phyloP scores from a whole-genome alignment of 1,139 yeast genomes.

The Taphrina communis region DNA sequence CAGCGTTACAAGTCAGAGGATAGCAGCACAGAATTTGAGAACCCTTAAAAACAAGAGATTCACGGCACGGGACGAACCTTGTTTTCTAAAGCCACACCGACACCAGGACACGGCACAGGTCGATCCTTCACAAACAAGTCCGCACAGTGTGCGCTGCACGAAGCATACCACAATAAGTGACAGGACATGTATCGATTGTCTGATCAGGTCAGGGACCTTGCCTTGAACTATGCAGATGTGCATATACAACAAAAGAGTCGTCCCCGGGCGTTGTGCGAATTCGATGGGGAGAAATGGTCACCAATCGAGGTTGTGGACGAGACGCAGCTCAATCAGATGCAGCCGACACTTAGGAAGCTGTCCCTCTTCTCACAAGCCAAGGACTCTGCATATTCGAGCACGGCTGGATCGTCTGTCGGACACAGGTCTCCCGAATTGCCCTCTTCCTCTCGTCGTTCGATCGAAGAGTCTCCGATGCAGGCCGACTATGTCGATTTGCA shows the following conservation, averaged over 20 bases:
- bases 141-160: no score
- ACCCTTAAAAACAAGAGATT: not conserved
- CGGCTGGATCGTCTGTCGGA: conserved; percentile 6
- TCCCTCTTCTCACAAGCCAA: conserved; percentile 12
- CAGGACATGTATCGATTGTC: conserved; percentile 15
- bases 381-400: conserved; percentile 25
- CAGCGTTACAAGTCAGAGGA: no score
- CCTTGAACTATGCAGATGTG: conserved; percentile 34
- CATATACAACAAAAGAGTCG: conserved; percentile 17
- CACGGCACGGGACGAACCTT: conserved; percentile 19
- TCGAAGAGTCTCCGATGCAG: not conserved
- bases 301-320: conserved; percentile 34
- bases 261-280: conserved; percentile 38
- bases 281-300: conserved; percentile 36
- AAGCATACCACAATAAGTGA: not conserved
- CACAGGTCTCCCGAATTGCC: conserved; percentile 9
- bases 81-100: conserved; percentile 4
- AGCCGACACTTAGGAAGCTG: conserved; percentile 11
- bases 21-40: no score
- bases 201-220: conserved; percentile 35
- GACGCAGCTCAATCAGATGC: not conserved
- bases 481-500: not conserved
- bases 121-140: not conserved
- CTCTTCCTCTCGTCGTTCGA: not conserved
- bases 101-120: conserved; percentile 3